phyloP scores from a whole-genome alignment of 2,329 filamentous ascomycete genomes.

The Tolypocladium ophioglossoides region DNA sequence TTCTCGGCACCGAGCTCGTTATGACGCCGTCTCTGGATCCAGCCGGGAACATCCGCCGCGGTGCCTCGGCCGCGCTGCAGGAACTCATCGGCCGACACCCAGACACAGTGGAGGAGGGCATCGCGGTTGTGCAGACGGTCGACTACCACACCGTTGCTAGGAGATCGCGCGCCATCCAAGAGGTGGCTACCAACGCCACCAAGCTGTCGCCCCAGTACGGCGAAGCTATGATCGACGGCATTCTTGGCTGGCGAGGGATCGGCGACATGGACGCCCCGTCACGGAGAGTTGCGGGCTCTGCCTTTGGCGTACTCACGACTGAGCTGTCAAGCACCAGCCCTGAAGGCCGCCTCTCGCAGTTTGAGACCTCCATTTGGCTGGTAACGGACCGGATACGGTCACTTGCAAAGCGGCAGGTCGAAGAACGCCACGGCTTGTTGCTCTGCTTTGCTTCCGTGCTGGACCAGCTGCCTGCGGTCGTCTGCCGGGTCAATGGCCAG shows the following conservation, averaged over 20 bases:
- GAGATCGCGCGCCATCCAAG: slow-evolving; percentile 68
- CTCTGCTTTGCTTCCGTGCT: slow-evolving; percentile 50
- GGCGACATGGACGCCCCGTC: slow-evolving; percentile 66
- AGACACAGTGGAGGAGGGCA: slow-evolving; percentile 71
- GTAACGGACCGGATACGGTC: slow-evolving; percentile 32
- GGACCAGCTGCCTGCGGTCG: slow-evolving; percentile 23
- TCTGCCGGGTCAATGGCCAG: slow-evolving; percentile 18
- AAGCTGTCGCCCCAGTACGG: slow-evolving; percentile 60
- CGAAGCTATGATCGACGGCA: slow-evolving; percentile 54
- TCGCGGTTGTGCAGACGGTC: slow-evolving; percentile 75
- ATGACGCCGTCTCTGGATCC: slow-evolving; percentile 78
- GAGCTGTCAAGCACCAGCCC: slow-evolving; percentile 21
- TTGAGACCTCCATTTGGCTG: slow-evolving; percentile 25
- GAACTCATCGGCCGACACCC: slow-evolving; percentile 91
- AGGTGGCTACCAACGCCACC: slow-evolving; percentile 62
- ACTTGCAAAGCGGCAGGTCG: slow-evolving; percentile 46
- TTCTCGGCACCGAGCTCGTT: slow-evolving; percentile 71
- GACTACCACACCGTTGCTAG: slow-evolving; percentile 91
- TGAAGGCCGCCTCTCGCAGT: slow-evolving; percentile 11
- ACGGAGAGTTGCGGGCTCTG: slow-evolving; percentile 58
- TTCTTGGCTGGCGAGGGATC: slow-evolving; percentile 83
- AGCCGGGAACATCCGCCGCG: slow-evolving; percentile 84
- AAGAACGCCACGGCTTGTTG: slow-evolving; percentile 59
- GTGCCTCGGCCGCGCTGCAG: slow-evolving; percentile 85
- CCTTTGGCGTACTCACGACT: slow-evolving; percentile 51